Base-by-base conservation (phyloP, 2,329 filamentous ascomycete species). In the Colletotrichum caudatum region DNA sequence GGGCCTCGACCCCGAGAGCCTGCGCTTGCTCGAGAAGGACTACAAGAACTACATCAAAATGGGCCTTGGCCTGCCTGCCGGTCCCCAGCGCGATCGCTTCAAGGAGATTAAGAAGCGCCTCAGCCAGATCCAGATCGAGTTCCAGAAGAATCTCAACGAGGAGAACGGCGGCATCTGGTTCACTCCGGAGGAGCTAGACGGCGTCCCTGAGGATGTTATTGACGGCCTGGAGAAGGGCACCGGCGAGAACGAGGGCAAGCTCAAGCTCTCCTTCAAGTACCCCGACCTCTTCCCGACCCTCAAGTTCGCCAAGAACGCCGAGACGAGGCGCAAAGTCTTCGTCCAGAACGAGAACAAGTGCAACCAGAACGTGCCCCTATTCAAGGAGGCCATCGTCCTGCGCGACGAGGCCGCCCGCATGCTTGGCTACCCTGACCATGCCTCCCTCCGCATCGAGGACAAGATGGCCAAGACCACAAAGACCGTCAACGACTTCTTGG, bases 71-170 rank as follows among this genome's bases (percentile, higher is more conserved):
- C 84, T 96, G 61, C 90, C 92, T 1, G 88, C 89, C 33, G 93
- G 92, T 1, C 84, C 87, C 5, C 85, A 94, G 82, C 84, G 93
- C 73, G 93, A 94, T 76, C 89, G 93, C 56, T 95, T 95, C 87
- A 95, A 94, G 85, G 92, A 92, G 81, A 94, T 95, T 82, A 93
- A 94, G 87, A 93, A 94, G 86, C 85, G 92, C 16, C 84, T 96
- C 67, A 93, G 90, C 74, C 88, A 92, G 79, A 88, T 95, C 75
- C 86, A 88, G 77, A 94, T 95, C 71, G 86, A 90, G 68, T 94
- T 94, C 81, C 89, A 92, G 78, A 94, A 94, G 84, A 93, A 92
- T 76, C 84, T 95, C 70, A 95, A 95, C 77, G 93, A 95, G 81
- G 93, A 96, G 82, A 91, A 91, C 76, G 92, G 91, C n/a, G 92